A percentile compares a stretch with the other conserved stretches of the same genome.
phyloP scores from a whole-genome alignment of 2,329 filamentous ascomycete genomes.

The Diplodia intermedia region DNA sequence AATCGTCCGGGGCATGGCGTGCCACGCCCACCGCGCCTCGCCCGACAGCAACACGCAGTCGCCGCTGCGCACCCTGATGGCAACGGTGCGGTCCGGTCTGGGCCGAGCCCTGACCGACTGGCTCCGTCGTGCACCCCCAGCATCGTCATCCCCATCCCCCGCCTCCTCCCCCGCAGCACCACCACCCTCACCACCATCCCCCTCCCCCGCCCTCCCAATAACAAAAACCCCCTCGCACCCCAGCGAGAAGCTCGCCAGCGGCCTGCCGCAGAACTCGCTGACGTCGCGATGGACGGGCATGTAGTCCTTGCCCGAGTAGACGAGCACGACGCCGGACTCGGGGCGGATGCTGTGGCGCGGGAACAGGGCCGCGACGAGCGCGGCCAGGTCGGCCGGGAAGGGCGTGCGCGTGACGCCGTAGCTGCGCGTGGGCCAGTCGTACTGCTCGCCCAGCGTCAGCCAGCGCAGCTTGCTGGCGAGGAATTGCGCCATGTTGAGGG shows the following conservation, averaged over 20 bases:
- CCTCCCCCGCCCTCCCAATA: slow-evolving; percentile 65
- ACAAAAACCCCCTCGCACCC: slow-evolving; percentile 92
- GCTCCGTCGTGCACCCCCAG: slow-evolving; percentile 35
- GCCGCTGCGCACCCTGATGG: slow-evolving; percentile 77
- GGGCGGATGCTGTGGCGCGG: slow-evolving; percentile 69
- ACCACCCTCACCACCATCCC: not conserved
- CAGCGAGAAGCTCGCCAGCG: slow-evolving; percentile 85
- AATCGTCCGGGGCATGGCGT: slow-evolving; percentile 88
- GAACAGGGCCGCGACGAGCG: slow-evolving; percentile 73
- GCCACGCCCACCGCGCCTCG: slow-evolving; percentile 86
- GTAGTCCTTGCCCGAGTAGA: slow-evolving; percentile 89
- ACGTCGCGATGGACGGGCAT: slow-evolving; percentile 94
- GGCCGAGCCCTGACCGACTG: not conserved
- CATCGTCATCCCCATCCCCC: slow-evolving; percentile 48
- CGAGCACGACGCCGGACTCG: slow-evolving; percentile 90
- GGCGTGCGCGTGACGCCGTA: slow-evolving; percentile 75
- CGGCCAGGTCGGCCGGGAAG: slow-evolving; percentile 77
- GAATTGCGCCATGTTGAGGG: slow-evolving; percentile 65
- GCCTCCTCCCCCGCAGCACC: not conserved
- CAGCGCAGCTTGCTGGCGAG: slow-evolving; percentile 85
- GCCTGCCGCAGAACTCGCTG: slow-evolving; percentile 79
- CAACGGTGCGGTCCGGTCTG: slow-evolving; percentile 45
- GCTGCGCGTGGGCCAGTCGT: slow-evolving; percentile 88
- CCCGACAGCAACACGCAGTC: slow-evolving; percentile 90
- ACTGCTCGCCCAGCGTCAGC: slow-evolving; percentile 93